phyloP scores from a whole-genome alignment of 2,329 filamentous ascomycete species.

The Venturia aucupariae region DNA sequence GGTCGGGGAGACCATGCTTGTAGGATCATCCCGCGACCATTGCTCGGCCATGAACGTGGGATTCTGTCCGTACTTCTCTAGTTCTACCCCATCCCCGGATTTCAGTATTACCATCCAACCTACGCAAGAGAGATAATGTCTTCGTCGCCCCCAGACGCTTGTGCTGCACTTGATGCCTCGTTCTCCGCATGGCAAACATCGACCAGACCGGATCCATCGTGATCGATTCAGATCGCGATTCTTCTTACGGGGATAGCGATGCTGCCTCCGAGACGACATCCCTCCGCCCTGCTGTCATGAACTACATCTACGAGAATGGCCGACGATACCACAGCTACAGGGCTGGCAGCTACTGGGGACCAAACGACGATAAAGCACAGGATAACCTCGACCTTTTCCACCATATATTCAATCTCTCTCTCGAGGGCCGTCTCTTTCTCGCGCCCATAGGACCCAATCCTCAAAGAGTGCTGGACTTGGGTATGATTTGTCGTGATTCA shows the following conservation, averaged over 20 bases:
- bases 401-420: slow-evolving; percentile 13
- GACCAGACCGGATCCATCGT: slow-evolving; percentile 9
- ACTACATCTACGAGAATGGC: slow-evolving; percentile 15
- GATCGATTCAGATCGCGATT: slow-evolving; percentile 13
- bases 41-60: background rate
- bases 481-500: background rate
- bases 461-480: slow-evolving; percentile 16
- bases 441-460: slow-evolving; percentile 29
- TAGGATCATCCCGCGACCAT: background rate
- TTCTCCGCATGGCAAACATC: background rate
- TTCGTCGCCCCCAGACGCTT: background rate
- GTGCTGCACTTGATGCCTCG: background rate
- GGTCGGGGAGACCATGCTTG: slow-evolving; percentile 4
- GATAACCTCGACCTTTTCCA: slow-evolving; percentile 14
- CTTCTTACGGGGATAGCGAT: slow-evolving; percentile 10
- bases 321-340: slow-evolving; percentile 14
- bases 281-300: slow-evolving; percentile 1
- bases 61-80: background rate
- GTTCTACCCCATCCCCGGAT: slow-evolving; percentile 4
- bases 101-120: background rate
- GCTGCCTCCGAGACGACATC: slow-evolving; percentile 13
- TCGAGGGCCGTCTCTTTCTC: slow-evolving; percentile 29
- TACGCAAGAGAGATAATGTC: background rate
- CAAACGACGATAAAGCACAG: slow-evolving; percentile 15
- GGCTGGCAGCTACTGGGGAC: slow-evolving; percentile 14